phyloP scores from a whole-genome alignment of 768 basidiomycete species.

The Leccinum ochraceum region DNA sequence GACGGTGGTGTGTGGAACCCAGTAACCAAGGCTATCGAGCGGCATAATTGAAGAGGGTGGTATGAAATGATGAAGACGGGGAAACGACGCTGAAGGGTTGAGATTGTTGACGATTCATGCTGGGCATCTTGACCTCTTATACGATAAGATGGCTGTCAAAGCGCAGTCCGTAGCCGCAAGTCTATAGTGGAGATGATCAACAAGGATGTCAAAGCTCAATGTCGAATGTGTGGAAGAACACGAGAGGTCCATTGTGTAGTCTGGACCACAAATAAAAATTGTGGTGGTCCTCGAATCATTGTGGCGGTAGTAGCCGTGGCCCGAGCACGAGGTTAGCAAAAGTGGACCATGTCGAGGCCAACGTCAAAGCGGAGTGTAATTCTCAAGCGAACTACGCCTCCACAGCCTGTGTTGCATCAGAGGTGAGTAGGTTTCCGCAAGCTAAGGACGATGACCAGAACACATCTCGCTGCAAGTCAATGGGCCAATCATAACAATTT shows the following conservation, averaged over 20 bases:
- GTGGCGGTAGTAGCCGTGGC: neutral
- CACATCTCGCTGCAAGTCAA: constrained; percentile 4
- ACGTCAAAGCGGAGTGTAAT: neutral
- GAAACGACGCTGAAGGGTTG: neutral
- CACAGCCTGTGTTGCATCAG: neutral
- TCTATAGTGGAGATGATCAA: constrained; percentile 6
- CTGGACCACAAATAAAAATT: neutral
- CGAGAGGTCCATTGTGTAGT: neutral
- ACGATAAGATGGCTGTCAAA: neutral
- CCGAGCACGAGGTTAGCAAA: neutral
- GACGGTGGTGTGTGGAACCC: constrained; percentile 8
- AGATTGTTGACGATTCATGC: neutral
- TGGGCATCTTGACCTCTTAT: constrained; percentile 8
- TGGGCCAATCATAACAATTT: constrained; percentile 5
- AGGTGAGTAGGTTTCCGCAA: neutral
- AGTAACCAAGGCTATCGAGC: neutral
- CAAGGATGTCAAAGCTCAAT: constrained; percentile 4
- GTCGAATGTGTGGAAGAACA: neutral
- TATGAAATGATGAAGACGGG: neutral
- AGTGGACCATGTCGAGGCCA: neutral
- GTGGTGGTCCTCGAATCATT: neutral
- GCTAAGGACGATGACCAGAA: constrained; percentile 1
- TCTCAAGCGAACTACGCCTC: neutral
- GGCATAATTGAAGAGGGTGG: constrained; percentile 7
- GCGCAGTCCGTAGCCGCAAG: neutral